A percentile compares a stretch with the other conserved stretches of the same genome.
These are phyloP conservation scores for Phytophthora sojae DNA, from an alignment of 352 stramenopile genomes.

Conservation along the genomic window DNA sequence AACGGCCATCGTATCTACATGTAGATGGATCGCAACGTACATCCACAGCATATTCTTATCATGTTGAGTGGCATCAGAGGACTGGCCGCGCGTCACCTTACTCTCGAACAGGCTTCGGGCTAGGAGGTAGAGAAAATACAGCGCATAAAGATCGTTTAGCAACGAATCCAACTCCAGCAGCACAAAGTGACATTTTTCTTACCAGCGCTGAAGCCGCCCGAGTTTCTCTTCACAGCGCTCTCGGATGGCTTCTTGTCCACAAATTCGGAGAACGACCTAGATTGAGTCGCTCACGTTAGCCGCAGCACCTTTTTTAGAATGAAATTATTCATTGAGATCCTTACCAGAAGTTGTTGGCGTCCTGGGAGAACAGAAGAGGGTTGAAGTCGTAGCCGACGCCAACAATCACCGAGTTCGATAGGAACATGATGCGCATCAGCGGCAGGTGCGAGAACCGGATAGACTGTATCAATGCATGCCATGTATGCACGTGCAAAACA, in stretches of 20 bases:
- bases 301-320: neutral
- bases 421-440: constrained; percentile 87
- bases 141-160: constrained; percentile 13
- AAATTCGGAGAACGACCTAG: constrained; percentile 76
- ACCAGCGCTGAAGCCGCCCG: constrained; percentile 78
- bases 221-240: constrained; percentile 61
- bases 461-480: constrained; percentile 51
- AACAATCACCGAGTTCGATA: constrained; percentile 89
- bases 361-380: constrained; percentile 87
- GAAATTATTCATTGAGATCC: neutral
- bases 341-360: constrained; percentile 82
- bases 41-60: constrained; percentile 89
- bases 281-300: neutral
- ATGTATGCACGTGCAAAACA: neutral
- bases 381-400: constrained; percentile 94
- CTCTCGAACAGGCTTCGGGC: constrained; percentile 86
- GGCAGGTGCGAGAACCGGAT: constrained; percentile 90
- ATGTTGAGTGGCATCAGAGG: constrained; percentile 79
- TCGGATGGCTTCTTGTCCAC: constrained; percentile 80
- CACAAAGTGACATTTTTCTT: neutral
- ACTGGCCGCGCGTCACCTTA: constrained; percentile 86
- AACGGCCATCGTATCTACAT: neutral
- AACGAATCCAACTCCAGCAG: neutral
- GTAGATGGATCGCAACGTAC: constrained; percentile 39
- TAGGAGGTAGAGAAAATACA: constrained; percentile 12